These are phyloP conservation scores for Fraxinus greggii DNA, from an alignment of 305 asterid species.

Conservation along the genomic window DNA sequence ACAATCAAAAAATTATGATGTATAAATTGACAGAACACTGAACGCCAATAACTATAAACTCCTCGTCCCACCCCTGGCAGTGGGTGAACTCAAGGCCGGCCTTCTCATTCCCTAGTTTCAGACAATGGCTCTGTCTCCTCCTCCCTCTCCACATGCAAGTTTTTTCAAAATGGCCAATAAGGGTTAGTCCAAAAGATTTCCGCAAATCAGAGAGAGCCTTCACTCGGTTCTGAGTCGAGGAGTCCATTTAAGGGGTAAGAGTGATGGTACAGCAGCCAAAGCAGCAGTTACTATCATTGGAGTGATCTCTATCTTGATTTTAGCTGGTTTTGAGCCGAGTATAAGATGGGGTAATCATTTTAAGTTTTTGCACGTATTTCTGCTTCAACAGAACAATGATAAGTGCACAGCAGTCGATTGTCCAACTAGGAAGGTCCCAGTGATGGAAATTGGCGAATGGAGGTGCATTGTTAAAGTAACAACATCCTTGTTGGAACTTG, in stretches of 20 bases:
- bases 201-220: background rate
- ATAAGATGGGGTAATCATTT: slow-evolving; percentile 25
- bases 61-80: background rate
- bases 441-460: slow-evolving; percentile 43
- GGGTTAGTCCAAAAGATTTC: slow-evolving; percentile 9
- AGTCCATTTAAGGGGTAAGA: slow-evolving; percentile 15
- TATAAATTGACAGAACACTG: background rate
- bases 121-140: slow-evolving; percentile 26
- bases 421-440: slow-evolving; percentile 36
- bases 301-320: slow-evolving; percentile 32
- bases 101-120: slow-evolving; percentile 29
- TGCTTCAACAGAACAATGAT: slow-evolving; percentile 17
- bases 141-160: slow-evolving; percentile 22
- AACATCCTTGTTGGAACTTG: no score
- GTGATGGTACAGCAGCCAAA: slow-evolving; percentile 31
- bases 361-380: slow-evolving; percentile 22
- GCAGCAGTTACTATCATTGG: slow-evolving; percentile 31
- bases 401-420: slow-evolving; percentile 16
- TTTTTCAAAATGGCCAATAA: slow-evolving; percentile 22
- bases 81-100: slow-evolving; percentile 15
- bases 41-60: background rate
- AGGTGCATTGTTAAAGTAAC: slow-evolving; percentile 20
- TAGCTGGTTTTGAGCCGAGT: slow-evolving; percentile 45
- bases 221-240: background rate
- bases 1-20: background rate